Base-by-base conservation (phyloP, 2,329 filamentous ascomycete species). In the Dactylellina haptotyla region DNA sequence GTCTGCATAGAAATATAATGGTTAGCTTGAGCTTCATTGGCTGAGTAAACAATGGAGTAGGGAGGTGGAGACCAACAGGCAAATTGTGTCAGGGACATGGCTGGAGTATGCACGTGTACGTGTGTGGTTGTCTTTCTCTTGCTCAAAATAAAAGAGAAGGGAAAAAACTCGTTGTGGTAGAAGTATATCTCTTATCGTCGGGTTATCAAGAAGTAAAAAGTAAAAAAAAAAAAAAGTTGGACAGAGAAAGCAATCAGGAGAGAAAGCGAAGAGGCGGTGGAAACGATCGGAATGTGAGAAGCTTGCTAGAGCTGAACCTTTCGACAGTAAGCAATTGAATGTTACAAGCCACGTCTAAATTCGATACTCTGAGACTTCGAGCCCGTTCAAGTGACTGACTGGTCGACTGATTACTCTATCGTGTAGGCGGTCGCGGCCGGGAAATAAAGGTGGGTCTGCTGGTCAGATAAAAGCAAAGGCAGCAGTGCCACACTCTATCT, bases 1-100 rank as follows among this genome's bases (percentile, higher is more conserved):
- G 87, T 91, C 77, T 78, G 45, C 59, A 3, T 9, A 54, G 32
- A 48, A 53, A 28, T 25, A 23, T 37, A 48, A 20, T 41, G 45
- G 61, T 65, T 57, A 75, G 51, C 61, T 62, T 74, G 66, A 34
- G 76, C 51, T 46, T 8, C 3, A 46, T 45, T 30, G 39, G 10
- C 14, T 41, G 26, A 23, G 23, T 41, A 61, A 46, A 37, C n/a
- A n/a, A n/a, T n/a, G 20, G n/a, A 53, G 50, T 23, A 58, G 46
- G 34, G 51, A 41, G 43, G 30, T 53, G 34, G 56, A 39, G 32
- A 76, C 77, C 62, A 62, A 78, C 77, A 78, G 65, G 77, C 76
- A 75, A 78, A 78, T 59, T 78, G 77, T 64, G 76, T 76, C 62
- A 72, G 48, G 37, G 67, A 64, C 67, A 72, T 72, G 67, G 53